phyloP scores from a whole-genome alignment of 495 filamentous ascomycete species.

The Lasiosphaeris hirsuta region DNA sequence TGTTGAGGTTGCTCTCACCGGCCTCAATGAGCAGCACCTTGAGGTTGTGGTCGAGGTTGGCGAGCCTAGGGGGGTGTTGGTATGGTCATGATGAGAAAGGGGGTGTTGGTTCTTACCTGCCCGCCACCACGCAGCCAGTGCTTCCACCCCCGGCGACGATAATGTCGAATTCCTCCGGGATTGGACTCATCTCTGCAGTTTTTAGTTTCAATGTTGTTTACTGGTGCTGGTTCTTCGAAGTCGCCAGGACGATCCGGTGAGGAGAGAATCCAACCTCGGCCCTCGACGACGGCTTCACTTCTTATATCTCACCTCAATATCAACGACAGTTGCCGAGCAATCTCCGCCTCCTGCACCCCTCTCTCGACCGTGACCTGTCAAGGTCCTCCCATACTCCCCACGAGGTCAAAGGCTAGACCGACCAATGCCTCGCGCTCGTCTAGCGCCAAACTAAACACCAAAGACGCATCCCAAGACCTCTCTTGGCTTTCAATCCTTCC shows the following conservation, averaged over 20 bases:
- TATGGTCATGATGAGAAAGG: neutral
- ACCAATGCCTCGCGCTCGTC: neutral
- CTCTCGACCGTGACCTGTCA: neutral
- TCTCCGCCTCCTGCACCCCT: neutral
- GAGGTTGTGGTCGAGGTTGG: conserved; percentile 77
- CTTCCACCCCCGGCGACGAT: conserved; percentile 76
- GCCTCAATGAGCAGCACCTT: conserved; percentile 76
- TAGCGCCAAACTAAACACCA: neutral
- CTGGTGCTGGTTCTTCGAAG: neutral
- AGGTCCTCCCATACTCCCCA: neutral
- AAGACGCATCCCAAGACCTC: neutral
- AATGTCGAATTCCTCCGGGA: conserved; percentile 75
- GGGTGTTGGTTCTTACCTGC: conserved; percentile 41
- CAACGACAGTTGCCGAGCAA: neutral
- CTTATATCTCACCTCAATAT: neutral
- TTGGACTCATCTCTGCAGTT: conserved; percentile 32
- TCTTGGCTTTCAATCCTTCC: neutral
- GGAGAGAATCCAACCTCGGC: neutral
- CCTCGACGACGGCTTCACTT: neutral
- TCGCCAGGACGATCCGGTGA: neutral
- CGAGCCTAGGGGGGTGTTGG: conserved; percentile 47
- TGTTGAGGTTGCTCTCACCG: conserved; percentile 77
- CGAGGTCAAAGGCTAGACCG: neutral
- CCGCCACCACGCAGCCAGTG: conserved; percentile 73
- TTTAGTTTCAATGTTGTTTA: neutral